phyloP scores from a whole-genome alignment of 495 filamentous ascomycete genomes.

The Penicillium salamii region DNA sequence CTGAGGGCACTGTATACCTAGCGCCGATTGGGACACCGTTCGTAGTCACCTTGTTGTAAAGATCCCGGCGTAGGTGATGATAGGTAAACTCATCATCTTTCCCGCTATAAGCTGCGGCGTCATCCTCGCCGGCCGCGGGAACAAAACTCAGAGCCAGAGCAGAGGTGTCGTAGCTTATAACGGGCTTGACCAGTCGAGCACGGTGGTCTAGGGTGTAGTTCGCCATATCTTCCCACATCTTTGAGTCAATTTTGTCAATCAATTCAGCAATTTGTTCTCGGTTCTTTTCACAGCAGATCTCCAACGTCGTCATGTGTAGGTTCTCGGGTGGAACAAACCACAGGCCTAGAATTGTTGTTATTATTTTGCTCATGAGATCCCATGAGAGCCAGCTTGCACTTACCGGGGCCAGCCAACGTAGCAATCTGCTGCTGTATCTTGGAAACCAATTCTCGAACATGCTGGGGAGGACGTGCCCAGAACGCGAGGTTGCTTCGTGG shows the following conservation, averaged over 20 bases:
- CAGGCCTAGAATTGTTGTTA: constrained; percentile 50
- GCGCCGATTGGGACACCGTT: constrained; percentile 62
- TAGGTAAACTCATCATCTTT: constrained; percentile 69
- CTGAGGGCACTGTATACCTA: constrained; percentile 81
- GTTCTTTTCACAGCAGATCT: constrained; percentile 71
- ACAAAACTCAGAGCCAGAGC: constrained; percentile 85
- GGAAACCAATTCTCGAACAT: constrained; percentile 61
- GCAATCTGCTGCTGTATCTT: constrained; percentile 66
- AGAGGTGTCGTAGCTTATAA: constrained; percentile 78
- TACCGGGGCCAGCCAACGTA: constrained; percentile 60
- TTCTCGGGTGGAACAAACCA: constrained; percentile 78
- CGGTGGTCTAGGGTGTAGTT: constrained; percentile 61
- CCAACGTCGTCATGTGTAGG: constrained; percentile 84
- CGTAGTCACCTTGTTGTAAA: constrained; percentile 57
- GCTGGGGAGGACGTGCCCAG: constrained; percentile 78
- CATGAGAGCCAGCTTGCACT: constrained; percentile 19
- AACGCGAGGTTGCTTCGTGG: constrained; percentile 78
- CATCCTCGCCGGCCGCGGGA: constrained; percentile 61
- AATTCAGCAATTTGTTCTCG: constrained; percentile 52
- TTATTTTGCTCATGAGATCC: background rate
- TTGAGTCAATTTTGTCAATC: background rate
- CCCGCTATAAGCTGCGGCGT: constrained; percentile 1
- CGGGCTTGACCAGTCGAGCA: constrained; percentile 73
- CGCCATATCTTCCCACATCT: constrained; percentile 48
- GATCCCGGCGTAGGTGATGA: constrained; percentile 82